Base-by-base conservation (phyloP, 192 early-diverging fungal genomes). In the Phycomyces blakesleeanus region DNA sequence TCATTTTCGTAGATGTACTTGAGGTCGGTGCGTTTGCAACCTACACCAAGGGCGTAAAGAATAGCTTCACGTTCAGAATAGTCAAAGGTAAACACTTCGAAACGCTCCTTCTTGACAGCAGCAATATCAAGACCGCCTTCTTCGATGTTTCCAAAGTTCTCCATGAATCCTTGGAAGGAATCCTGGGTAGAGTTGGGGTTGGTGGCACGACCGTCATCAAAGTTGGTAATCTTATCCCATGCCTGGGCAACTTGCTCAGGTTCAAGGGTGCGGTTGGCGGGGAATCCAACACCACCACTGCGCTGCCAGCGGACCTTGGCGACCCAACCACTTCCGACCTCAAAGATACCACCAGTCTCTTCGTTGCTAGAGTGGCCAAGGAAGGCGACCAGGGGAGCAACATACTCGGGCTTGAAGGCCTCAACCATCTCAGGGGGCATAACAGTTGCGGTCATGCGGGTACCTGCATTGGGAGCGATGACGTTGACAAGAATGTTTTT, bases 251-350 rank as follows among this genome's bases (percentile, higher is more conserved):
- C 86, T 57, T 86, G 88, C 78, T 99, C 96, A 47, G 94, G 95
- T 11, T 79, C 78, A 57, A 99, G 78, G 10, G 81, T 68, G 49
- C 84, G 78, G 78, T 89, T 84, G 59, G 92, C 85, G 38, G 94
- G 88, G 86, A 98, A 99, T 5, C 89, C 91, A 50, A 90, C 87
- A 61, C 97, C 97, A 49, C 93, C 95, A 18, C 91, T 87, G 39
- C 98, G 87, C 81, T 99, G 96, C 86, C 94, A 93, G 69, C 95
- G 93, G 58, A 99, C 86, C 82, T 97, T 92, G 39, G 94, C 87
- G 44, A 92, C 83, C 86, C 93, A 98, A 57, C 93, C 93, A 63
- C 90, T 91, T 59, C 97, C 94, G 42, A 97, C 92, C 81, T 99
- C 95, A 78, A 98, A 99, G 65, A 95, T 78, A 62, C 88, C 81